These are phyloP conservation scores for Podospora pseudopauciseta DNA, from an alignment of 495 filamentous ascomycete species.

Conservation along the genomic window DNA sequence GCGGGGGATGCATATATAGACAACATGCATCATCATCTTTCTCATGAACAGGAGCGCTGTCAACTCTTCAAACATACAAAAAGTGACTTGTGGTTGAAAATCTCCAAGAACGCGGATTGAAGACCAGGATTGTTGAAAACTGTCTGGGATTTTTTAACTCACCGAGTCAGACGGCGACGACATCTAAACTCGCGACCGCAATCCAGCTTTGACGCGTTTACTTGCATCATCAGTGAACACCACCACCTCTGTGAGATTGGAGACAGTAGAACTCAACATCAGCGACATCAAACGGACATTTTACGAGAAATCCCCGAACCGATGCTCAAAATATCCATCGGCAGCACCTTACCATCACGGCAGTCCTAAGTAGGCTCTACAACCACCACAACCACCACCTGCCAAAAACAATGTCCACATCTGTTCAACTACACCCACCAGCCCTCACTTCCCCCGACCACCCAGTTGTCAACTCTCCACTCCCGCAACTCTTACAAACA, in stretches of 20 bases:
- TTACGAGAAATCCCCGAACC: no score
- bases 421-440: background rate
- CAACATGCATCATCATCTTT: background rate
- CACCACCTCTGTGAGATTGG: background rate
- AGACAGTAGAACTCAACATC: background rate
- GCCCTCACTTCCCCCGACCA: background rate
- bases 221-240: background rate
- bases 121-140: background rate
- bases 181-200: background rate
- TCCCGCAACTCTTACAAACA: slow-evolving; percentile 83
- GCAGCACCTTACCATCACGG: no score
- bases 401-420: background rate
- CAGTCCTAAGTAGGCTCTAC: no score
- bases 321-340: no score
- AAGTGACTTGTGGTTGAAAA: no score
- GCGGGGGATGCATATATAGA: background rate
- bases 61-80: no score
- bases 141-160: background rate
- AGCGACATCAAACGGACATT: background rate
- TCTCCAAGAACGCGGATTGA: background rate
- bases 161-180: background rate
- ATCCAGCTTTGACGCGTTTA: background rate
- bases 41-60: no score
- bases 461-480: slow-evolving; percentile 37
- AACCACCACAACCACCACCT: background rate